A percentile compares a stretch with the other conserved stretches of the same genome.
These are phyloP conservation scores for Oldenlandia corymbosa DNA, from an alignment of 257 asterid species.

Conservation along the genomic window DNA sequence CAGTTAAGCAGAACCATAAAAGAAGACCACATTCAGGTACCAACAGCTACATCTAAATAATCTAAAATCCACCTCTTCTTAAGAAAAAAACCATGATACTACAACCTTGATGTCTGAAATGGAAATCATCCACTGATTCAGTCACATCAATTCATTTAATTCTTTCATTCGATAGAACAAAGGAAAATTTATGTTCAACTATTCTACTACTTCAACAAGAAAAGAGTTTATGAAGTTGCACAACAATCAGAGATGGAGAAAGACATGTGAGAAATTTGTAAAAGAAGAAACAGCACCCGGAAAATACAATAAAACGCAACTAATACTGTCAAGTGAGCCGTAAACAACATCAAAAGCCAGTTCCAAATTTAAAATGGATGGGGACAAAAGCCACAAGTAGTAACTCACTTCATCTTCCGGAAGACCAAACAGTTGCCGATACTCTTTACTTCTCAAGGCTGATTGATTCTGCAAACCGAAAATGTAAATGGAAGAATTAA, in stretches of 20 bases:
- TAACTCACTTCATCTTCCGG: constrained; percentile 84
- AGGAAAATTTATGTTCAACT: neutral
- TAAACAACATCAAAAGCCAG: neutral
- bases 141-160: neutral
- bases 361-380: neutral
- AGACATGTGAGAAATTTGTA: no score
- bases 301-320: no score
- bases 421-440: constrained; percentile 85
- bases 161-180: no score
- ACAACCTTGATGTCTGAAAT: neutral
- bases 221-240: no score
- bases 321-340: no score
- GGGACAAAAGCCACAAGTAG: constrained; percentile 4
- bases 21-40: constrained; percentile 1
- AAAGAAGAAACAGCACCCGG: no score
- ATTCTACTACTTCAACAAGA: no score
- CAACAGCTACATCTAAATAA: neutral
- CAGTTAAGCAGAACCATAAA: neutral
- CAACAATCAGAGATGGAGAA: neutral
- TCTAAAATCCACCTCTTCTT: no score
- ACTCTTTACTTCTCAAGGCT: constrained; percentile 78
- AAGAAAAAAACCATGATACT: neutral
- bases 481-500: neutral
- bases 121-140: neutral
- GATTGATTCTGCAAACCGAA: constrained; percentile 45